Base-by-base conservation (phyloP, 306 rosid species). In the Echinosophora koreensis region DNA sequence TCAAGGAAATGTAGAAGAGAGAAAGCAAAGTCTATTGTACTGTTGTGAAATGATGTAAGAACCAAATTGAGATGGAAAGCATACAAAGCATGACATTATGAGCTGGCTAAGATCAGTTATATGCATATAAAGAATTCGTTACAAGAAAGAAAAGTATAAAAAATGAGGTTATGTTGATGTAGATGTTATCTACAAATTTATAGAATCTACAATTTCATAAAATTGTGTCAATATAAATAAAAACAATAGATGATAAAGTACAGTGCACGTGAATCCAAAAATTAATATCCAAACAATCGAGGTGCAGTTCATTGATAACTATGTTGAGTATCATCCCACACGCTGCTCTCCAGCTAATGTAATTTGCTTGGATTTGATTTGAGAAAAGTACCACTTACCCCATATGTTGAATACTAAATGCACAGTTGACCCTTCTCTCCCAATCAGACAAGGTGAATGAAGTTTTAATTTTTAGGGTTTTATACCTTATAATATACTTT, bases 41-140 rank as follows among this genome's bases (percentile, higher is more conserved):
- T 44, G 67, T 18, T 11, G 18, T 44, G 10, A 77, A 14, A 66
- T 5, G 15, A 51, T 11, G 15, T 41, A 10, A 44, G 50, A 52
- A 50, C 64, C 34, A 70, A 16, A 30, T 54, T 58, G 30, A 54
- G 74, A 42, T 14, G 58, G 67, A 17, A n/a, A 42, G 59, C 73
- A 18, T 18, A 18, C 10, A 7, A 52, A 15, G 27, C 17, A 18
- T 54, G 37, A 12, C 11, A 69, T 51, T 44, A 51, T 52, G 50
- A 0, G 2, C 6, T 54, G 16, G 22, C 18, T 6, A 54, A 6
- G 28, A 54, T 17, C 30, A 54, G 59, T 16, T 17, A 16, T 54
- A 0, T 54, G 11, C 59, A 16, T 47, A 16, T 4, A 62, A 62
- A 63, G 41, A 63, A n/a, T 63, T 38, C 0, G 3, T 15, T 41